Conservation (phyloP, 139 green algal species). For the Chlorella ohadii region DNA sequence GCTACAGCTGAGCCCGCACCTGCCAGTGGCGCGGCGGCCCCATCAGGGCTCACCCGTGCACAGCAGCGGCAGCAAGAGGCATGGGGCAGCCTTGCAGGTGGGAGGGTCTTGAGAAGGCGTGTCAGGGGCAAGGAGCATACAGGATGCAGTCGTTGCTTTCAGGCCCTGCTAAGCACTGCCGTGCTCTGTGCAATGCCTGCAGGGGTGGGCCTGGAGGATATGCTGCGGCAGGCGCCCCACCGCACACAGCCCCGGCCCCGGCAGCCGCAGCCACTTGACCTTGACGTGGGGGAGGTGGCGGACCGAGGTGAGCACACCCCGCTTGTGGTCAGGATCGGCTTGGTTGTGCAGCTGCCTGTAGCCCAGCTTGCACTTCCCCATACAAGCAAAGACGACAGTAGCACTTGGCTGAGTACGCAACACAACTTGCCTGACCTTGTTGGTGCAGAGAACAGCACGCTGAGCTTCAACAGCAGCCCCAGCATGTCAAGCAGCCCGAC, state of each 20-base stretch:
- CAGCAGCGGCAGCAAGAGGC: slow-evolving; percentile 28
- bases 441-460: background rate
- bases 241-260: too few relatives aligned
- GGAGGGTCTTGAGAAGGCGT: background rate
- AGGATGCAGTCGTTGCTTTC: too few relatives aligned
- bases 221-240: slow-evolving; percentile 4
- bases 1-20: background rate
- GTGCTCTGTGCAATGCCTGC: background rate
- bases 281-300: background rate
- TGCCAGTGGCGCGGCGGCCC: background rate
- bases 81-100: slow-evolving; percentile 24
- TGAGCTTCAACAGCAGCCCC: slow-evolving; percentile 2
- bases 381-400: too few relatives aligned
- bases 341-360: too few relatives aligned
- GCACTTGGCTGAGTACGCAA: too few relatives aligned
- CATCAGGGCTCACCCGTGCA: background rate
- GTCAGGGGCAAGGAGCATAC: too few relatives aligned
- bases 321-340: background rate
- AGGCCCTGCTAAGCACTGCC: background rate
- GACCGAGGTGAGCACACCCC: background rate
- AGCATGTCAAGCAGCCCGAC: background rate
- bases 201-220: slow-evolving; percentile 13
- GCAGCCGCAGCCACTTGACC: too few relatives aligned
- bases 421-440: too few relatives aligned
- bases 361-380: too few relatives aligned